These are phyloP conservation scores for Trypanosoma theileri DNA, from an alignment of 208 protist species.

Conservation along the genomic window DNA sequence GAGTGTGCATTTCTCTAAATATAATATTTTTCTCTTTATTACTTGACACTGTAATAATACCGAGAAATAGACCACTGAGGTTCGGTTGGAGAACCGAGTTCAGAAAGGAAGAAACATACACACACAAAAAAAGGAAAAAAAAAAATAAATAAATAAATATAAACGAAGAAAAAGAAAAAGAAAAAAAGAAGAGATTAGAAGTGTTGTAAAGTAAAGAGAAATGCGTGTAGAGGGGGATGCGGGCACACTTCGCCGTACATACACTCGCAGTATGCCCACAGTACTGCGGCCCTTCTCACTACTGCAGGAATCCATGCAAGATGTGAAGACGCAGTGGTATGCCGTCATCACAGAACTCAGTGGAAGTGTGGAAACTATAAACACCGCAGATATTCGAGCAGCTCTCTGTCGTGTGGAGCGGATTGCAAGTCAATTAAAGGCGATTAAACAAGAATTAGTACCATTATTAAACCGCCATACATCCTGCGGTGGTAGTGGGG, in stretches of 20 bases:
- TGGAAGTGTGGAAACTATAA: background rate
- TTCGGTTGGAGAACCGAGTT: too few relatives aligned
- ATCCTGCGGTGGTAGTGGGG: background rate
- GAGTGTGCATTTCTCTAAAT: too few relatives aligned
- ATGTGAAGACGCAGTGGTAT: constrained; percentile 53
- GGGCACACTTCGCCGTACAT: constrained; percentile 36
- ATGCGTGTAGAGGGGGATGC: background rate
- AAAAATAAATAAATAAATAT: background rate
- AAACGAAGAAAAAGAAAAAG: constrained; percentile 2
- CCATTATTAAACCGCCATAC: constrained; percentile 27
- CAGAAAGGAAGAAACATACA: too few relatives aligned
- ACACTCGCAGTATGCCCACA: constrained; percentile 60
- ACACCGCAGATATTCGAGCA: background rate
- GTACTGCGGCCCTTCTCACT: constrained; percentile 37
- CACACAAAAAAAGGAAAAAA: background rate
- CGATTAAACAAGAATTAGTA: constrained; percentile 71
- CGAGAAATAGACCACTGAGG: too few relatives aligned
- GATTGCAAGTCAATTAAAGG: constrained; percentile 65
- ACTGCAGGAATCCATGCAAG: constrained; percentile 50
- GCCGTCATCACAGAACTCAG: constrained; percentile 13
- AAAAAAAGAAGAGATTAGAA: background rate
- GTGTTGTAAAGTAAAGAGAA: background rate
- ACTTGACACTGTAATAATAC: too few relatives aligned
- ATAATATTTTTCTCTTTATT: too few relatives aligned
- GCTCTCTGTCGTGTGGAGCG: background rate